Percentiles rank a stretch among this genome's conserved stretches.
Conservation (phyloP, 495 filamentous ascomycete genomes). For the Penicillium paradoxum region DNA sequence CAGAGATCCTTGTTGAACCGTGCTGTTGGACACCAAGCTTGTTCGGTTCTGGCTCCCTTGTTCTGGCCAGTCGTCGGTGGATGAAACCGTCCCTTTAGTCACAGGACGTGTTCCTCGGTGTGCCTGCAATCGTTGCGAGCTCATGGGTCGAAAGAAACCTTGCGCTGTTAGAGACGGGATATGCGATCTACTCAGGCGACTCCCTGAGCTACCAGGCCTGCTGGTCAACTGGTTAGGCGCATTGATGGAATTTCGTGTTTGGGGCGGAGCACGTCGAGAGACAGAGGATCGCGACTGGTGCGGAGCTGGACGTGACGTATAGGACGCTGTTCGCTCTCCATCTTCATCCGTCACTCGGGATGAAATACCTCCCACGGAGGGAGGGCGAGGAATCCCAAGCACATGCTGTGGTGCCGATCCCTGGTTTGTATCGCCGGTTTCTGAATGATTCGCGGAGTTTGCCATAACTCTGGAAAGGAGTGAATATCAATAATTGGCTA, state of each 20-base stretch:
- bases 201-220: conserved; percentile 59
- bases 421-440: conserved; percentile 24
- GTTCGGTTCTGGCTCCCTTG: conserved; percentile 44
- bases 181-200: conserved; percentile 78
- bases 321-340: conserved; percentile 41
- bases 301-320: conserved; percentile 38
- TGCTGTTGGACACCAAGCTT: conserved; percentile 46
- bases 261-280: conserved; percentile 46
- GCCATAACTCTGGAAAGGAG: conserved; percentile 18
- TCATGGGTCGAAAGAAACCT: conserved; percentile 95
- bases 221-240: conserved; percentile 35
- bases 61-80: conserved; percentile 41
- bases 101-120: conserved; percentile 63
- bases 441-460: conserved; percentile 22
- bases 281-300: conserved; percentile 44
- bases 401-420: conserved; percentile 26
- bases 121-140: conserved; percentile 88
- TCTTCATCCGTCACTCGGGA: conserved; percentile 77
- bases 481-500: conserved; percentile 11
- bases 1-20: conserved; percentile 33
- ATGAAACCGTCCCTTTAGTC: conserved; percentile 37
- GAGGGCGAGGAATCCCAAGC: conserved; percentile 41
- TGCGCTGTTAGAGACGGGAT: conserved; percentile 84
- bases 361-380: conserved; percentile 60
- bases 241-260: conserved; percentile 32